These are phyloP conservation scores for Kluyveromyces dobzhanskii DNA, from an alignment of 805 yeast genomes.

Conservation along the genomic window DNA sequence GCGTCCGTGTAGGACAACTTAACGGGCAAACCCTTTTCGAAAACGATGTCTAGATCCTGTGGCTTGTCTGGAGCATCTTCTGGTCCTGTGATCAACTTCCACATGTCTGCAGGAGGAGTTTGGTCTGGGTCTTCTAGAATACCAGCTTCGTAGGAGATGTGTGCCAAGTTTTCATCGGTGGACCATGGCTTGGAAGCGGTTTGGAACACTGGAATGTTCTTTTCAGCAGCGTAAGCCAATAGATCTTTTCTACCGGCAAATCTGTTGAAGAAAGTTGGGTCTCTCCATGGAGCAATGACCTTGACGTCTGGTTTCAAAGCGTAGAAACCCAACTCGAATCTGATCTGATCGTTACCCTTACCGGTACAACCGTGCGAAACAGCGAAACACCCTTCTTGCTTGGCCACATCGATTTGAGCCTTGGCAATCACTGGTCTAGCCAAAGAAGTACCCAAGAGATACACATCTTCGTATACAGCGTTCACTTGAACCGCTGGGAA, in stretches of 20 bases:
- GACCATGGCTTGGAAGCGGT: slow-evolving; percentile 99
- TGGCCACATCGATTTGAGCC: slow-evolving; percentile 96
- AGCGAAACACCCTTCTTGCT: slow-evolving; percentile 95
- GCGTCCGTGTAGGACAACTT: slow-evolving; percentile 62
- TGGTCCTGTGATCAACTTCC: slow-evolving; percentile 98
- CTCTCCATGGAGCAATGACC: slow-evolving; percentile 99
- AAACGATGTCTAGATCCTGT: slow-evolving; percentile 77
- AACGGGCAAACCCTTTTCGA: slow-evolving; percentile 79
- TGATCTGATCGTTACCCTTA: slow-evolving; percentile 98
- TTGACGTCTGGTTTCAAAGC: slow-evolving; percentile 95
- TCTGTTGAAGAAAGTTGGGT: slow-evolving; percentile 86
- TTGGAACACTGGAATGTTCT: slow-evolving; percentile 91
- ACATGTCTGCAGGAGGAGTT: slow-evolving; percentile 99
- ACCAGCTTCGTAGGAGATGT: slow-evolving; percentile 98
- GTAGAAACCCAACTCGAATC: slow-evolving; percentile 94
- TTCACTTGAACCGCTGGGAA: slow-evolving; percentile 95
- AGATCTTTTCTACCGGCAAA: slow-evolving; percentile 98
- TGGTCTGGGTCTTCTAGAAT: slow-evolving; percentile 97
- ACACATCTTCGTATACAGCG: slow-evolving; percentile 96
- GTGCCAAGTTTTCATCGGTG: slow-evolving; percentile 98
- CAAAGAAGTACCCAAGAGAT: slow-evolving; percentile 91
- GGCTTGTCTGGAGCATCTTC: slow-evolving; percentile 89
- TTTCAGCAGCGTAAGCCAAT: slow-evolving; percentile 85
- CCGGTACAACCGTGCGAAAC: slow-evolving; percentile 99
- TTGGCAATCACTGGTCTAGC: slow-evolving; percentile 99